Conservation (phyloP, 2,329 filamentous ascomycete species). For the Calonectria pseudoturangicola region DNA sequence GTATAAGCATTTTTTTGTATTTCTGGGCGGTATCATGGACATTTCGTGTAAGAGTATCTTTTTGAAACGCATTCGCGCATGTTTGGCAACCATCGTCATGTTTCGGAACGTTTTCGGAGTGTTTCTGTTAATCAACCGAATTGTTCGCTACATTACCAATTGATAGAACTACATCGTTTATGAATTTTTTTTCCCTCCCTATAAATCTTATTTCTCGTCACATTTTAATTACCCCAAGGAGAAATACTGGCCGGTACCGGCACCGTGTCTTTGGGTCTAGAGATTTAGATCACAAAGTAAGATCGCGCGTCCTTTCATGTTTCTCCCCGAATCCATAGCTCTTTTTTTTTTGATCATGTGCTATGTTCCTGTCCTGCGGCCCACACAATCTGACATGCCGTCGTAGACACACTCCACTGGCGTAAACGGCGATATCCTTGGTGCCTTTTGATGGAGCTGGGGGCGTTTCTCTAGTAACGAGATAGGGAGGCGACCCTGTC, state of each 20-base stretch:
- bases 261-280: neutral
- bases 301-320: neutral
- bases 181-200: neutral
- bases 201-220: neutral
- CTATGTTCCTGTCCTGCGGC: neutral
- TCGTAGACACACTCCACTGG: slow-evolving; percentile 14
- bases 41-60: no score
- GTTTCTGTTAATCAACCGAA: slow-evolving; percentile 23
- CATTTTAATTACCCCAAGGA: slow-evolving; percentile 12
- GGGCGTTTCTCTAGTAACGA: slow-evolving; percentile 19
- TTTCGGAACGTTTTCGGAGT: slow-evolving; percentile 28
- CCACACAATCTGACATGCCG: neutral
- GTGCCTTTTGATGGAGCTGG: neutral
- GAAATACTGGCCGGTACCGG: neutral
- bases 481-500: neutral
- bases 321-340: neutral
- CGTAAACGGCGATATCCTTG: neutral
- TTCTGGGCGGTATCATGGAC: neutral
- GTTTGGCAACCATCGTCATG: neutral
- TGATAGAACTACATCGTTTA: neutral
- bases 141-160: neutral
- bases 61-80: slow-evolving; percentile 1
- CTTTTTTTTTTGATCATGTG: no score
- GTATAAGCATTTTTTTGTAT: neutral
- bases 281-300: neutral